phyloP scores from a whole-genome alignment of 2,329 filamentous ascomycete species.

The Teratosphaeria viscida region DNA sequence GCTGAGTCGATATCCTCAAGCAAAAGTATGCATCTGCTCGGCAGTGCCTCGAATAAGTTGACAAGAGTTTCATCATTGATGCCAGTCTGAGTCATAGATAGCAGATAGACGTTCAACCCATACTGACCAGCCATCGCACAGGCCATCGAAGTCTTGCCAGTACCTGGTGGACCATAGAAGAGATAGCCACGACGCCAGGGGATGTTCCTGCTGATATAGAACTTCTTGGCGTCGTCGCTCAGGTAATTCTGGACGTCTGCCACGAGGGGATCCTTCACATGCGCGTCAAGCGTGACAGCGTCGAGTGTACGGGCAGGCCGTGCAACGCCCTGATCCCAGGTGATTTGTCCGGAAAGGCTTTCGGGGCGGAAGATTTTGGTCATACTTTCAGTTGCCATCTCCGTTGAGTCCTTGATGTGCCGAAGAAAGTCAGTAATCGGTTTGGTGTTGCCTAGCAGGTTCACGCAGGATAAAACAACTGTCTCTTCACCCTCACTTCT shows the following conservation, averaged over 20 bases:
- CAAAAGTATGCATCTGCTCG: conserved; percentile 98
- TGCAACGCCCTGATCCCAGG: conserved; percentile 29
- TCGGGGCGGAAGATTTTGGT: conserved; percentile 11
- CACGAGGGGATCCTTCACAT: conserved; percentile 54
- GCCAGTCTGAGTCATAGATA: conserved; percentile 88
- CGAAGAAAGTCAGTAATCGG: conserved; percentile 31
- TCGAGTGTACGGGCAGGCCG: conserved; percentile 59
- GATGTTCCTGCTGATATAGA: conserved; percentile 73
- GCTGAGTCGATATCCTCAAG: conserved; percentile 95
- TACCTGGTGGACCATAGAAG: conserved; percentile 90
- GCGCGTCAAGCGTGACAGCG: conserved; percentile 60
- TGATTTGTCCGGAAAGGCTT: conserved; percentile 9
- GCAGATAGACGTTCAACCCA: conserved; percentile 90
- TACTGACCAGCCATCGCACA: conserved; percentile 93
- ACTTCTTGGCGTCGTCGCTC: conserved; percentile 55
- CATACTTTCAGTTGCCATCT: conserved; percentile 13
- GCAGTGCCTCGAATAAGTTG: conserved; percentile 94
- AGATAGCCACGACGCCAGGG: conserved; percentile 81
- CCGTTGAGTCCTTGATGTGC: conserved; percentile 35
- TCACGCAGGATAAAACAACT: conserved; percentile 11
- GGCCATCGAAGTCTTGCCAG: conserved; percentile 92
- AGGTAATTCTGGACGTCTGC: conserved; percentile 66
- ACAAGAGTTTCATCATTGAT: conserved; percentile 96
- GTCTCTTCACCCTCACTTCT: background rate
- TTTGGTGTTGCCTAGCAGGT: conserved; percentile 16